Evolutionary conservation across 352 stramenopile genomes (phyloP).

Genomic region (Phytophthora agathidicida): DNA sequence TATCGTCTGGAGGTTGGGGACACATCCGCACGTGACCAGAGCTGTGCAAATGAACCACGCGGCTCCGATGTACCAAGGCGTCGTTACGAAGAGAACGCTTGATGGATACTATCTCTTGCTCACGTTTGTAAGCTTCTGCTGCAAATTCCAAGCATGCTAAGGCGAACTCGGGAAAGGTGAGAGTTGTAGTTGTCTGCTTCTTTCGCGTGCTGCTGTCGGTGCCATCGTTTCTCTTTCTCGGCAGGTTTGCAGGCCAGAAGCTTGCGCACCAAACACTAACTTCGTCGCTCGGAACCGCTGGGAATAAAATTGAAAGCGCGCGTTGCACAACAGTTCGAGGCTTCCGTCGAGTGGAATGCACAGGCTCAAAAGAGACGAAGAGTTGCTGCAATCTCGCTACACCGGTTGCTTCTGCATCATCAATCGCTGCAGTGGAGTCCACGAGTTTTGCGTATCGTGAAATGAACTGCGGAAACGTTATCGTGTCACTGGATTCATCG

Average conservation of each 20-base stretch:
- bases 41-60: slow-evolving; percentile 76
- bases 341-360: slow-evolving; percentile 39
- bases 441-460: slow-evolving; percentile 62
- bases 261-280: slow-evolving; percentile 41
- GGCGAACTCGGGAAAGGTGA: slow-evolving; percentile 65
- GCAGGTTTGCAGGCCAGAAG: slow-evolving; percentile 20
- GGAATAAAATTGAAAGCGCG: slow-evolving; percentile 40
- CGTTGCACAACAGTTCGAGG: slow-evolving; percentile 36
- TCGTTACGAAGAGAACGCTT: slow-evolving; percentile 48
- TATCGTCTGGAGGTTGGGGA: slow-evolving; percentile 22
- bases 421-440: neutral
- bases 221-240: neutral
- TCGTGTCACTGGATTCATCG: slow-evolving; percentile 1
- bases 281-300: slow-evolving; percentile 23
- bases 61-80: slow-evolving; percentile 54
- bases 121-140: slow-evolving; percentile 24
- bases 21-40: slow-evolving; percentile 76
- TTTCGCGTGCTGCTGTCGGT: neutral
- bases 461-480: slow-evolving; percentile 74
- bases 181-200: slow-evolving; percentile 15
- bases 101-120: slow-evolving; percentile 28
- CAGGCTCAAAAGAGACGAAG: slow-evolving; percentile 49
- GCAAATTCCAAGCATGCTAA: slow-evolving; percentile 64
- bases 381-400: slow-evolving; percentile 38
- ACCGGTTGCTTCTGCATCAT: slow-evolving; percentile 19